These are phyloP conservation scores for Cyclotella kingstonii DNA, from an alignment of 108 stramenopile genomes.

Conservation along the genomic window DNA sequence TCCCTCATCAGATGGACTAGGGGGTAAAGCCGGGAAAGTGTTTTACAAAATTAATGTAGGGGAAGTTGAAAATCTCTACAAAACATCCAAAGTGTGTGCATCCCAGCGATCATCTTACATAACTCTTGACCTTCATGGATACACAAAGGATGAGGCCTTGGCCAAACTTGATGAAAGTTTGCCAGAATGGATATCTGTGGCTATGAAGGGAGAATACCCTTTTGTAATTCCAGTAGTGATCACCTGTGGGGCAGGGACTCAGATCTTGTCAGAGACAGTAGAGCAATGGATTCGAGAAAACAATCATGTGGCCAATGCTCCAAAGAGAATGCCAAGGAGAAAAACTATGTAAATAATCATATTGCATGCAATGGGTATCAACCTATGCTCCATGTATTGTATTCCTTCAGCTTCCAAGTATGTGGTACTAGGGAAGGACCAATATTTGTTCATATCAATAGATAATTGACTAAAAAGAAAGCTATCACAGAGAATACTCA, in stretches of 20 bases:
- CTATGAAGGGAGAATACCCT: constrained; percentile 35
- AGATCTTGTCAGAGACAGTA: constrained; percentile 30
- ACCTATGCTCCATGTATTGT: neutral
- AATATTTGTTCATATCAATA: too few species aligned
- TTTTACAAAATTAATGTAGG: constrained; percentile 32
- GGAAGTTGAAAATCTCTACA: constrained; percentile 35
- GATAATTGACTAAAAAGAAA: too few species aligned
- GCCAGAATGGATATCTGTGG: constrained; percentile 30
- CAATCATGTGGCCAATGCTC: constrained; percentile 36
- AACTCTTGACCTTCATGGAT: constrained; percentile 35
- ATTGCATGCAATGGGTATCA: neutral
- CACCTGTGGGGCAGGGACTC: constrained; percentile 38
- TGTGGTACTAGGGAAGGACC: too few species aligned
- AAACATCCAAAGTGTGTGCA: constrained; percentile 7
- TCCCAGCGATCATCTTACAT: neutral
- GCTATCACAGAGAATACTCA: neutral
- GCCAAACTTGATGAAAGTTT: constrained; percentile 17
- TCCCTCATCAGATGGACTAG: constrained; percentile 18
- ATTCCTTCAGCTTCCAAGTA: too few species aligned
- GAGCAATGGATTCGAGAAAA: constrained; percentile 35
- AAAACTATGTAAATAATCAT: neutral
- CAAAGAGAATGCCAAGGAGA: constrained; percentile 27
- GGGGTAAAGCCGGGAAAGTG: constrained; percentile 36
- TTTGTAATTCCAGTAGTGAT: constrained; percentile 31
- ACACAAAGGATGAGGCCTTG: constrained; percentile 21